A percentile compares a stretch with the other conserved stretches of the same genome.
Evolutionary conservation across 2,329 filamentous ascomycete species (phyloP).

Genomic region (Fusarium fujikuroi): DNA sequence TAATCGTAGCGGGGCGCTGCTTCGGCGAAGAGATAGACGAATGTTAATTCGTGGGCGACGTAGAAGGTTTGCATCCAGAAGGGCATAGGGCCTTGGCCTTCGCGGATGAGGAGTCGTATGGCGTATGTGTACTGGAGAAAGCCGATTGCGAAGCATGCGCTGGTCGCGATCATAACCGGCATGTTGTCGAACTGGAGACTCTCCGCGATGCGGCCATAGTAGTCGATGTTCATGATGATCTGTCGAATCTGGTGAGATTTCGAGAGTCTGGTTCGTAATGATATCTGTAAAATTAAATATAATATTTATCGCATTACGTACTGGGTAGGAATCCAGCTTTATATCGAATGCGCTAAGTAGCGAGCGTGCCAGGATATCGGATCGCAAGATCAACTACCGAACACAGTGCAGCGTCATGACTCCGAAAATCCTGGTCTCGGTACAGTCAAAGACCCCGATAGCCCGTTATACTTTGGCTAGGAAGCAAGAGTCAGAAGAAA

Average conservation of each 20-base stretch:
- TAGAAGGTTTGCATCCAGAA: slow-evolving; percentile 15
- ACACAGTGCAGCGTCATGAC: accelerated
- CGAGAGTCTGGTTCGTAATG: no score
- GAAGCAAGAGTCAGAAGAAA: no score
- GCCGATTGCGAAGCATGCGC: not conserved
- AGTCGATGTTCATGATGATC: not conserved
- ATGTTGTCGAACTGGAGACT: not conserved
- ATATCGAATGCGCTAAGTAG: no score
- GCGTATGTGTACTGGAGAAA: slow-evolving; percentile 12
- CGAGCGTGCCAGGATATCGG: not conserved
- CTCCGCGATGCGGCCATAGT: not conserved
- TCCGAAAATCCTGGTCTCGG: no score
- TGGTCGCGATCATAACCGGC: not conserved
- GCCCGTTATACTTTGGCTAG: not conserved
- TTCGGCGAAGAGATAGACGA: not conserved
- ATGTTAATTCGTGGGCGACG: not conserved
- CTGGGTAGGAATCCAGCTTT: not conserved
- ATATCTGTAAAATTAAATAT: not conserved
- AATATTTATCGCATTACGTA: not conserved
- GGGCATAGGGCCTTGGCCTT: slow-evolving; percentile 12
- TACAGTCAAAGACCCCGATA: accelerated
- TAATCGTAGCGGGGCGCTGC: not conserved
- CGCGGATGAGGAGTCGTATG: not conserved
- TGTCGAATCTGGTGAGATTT: no score
- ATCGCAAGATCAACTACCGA: not conserved